Base-by-base conservation (phyloP, 1,139 yeast species). In the Hansenula anomala region DNA sequence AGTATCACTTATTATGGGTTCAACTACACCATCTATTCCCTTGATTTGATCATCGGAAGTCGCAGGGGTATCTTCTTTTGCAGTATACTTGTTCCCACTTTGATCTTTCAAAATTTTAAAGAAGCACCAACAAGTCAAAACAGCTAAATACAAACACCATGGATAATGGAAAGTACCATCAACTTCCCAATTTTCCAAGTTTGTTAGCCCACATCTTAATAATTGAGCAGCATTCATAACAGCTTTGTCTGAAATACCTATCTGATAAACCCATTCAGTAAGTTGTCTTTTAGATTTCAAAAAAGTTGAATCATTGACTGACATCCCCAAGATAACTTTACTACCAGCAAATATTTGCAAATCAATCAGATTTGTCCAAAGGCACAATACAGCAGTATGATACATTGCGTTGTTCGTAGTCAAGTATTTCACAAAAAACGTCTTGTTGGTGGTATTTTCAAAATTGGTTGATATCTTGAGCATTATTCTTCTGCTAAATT, bases 141-240 rank as follows among this genome's bases (percentile, higher is more conserved):
- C 38, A 6, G 50, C 48, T 9, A 52, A 27, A 37, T 51, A 52
- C 19, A 52, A 28, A 27, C 56, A 51, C 57, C 57, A 52, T 9
- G 52, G 46, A 18, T 49, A 34, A 27, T 46, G 46, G 18, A 44
- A 36, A 8, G 46, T 48, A 6, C 46, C 48, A 30, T 47, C 51
- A 8, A 34, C 32, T 29, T 46, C 39, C 26, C 48, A 46, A 27
- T 49, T 36, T 16, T 47, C 45, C 16, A 36, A 15, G 13, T 43
- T 42, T 16, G 47, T 20, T 19, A 48, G 40, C 1, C 52, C 56
- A 22, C 46, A 46, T 17, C 44, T 40, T 4, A 52, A 36, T 19
- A 52, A 32, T 28, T 51, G 46, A 4, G 48, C 36, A 6, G 56
- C 56, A 30, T 52, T 53, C 49, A 48, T 41, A 1, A 52, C 55